A percentile compares a stretch with the other conserved stretches of the same genome.
Conservation (phyloP, 768 basidiomycete species). For the Lanmaoa pseudosensibilis region DNA sequence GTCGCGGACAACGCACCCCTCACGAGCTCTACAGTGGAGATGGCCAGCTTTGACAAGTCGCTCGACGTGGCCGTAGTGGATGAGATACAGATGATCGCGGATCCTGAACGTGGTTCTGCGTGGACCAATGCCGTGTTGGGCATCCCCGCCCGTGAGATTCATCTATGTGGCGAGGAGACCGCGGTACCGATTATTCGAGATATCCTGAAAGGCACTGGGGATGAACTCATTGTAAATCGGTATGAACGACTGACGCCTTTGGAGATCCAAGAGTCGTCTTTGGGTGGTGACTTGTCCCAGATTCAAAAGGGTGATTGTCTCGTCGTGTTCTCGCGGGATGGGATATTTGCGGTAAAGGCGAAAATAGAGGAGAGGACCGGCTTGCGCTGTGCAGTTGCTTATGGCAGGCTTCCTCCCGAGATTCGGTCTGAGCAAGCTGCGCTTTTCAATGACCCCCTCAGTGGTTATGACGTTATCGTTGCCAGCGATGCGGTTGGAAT, state of each 20-base stretch:
- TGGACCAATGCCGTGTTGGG: constrained; percentile 88
- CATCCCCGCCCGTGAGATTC: constrained; percentile 73
- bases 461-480: constrained; percentile 86
- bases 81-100: constrained; percentile 95
- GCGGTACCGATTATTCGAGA: constrained; percentile 77
- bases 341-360: constrained; percentile 78
- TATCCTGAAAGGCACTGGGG: constrained; percentile 75
- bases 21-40: constrained; percentile 91
- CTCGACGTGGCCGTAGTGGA: constrained; percentile 90
- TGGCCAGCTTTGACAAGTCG: constrained; percentile 50
- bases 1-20: constrained; percentile 58
- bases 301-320: constrained; percentile 86
- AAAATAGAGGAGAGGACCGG: constrained; percentile 68
- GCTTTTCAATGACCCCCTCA: constrained; percentile 82
- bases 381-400: constrained; percentile 86
- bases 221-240: constrained; percentile 68
- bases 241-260: constrained; percentile 90
- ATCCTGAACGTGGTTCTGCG: constrained; percentile 69
- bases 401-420: constrained; percentile 91
- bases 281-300: constrained; percentile 58
- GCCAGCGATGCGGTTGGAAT: constrained; percentile 96
- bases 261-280: constrained; percentile 58
- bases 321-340: constrained; percentile 76
- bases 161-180: constrained; percentile 94
- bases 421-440: constrained; percentile 88